Evolutionary conservation across 2,329 filamentous ascomycete genomes (phyloP), one percentile per base, ranked within the genome.

Genomic region (Cercospora sp.): DNA sequence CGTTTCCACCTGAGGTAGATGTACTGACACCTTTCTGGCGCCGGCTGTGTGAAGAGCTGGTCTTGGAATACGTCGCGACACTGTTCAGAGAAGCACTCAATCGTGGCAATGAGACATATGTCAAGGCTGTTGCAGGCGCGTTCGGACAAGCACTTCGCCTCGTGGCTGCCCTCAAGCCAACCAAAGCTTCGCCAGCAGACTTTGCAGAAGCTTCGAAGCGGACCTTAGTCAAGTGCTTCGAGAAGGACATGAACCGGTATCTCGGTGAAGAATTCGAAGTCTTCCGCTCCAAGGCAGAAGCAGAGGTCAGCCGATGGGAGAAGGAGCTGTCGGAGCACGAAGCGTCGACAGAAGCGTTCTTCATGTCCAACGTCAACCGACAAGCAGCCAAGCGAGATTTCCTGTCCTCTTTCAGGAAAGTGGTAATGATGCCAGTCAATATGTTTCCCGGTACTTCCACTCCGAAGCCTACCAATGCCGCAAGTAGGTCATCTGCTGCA

Each of bases 381-480:
- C 93, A 97, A 78, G 95, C 93, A 0, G 95, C 96, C 71, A 99
- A 99, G 81, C 92, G 93, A 73, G 95, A 99, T 78, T 99, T 99
- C 75, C 79, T 99, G 69, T 95, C 90, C 57, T 97, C 94, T 0
- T 99, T 99, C 84, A 97, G 93, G 77, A 98, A 98, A 80, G 95
- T 99, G 8, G 92, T 99, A 72, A 97, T 99, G 94, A 96, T 97
- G 89, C 95, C 95, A 2, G 94, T 99, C 60, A 97, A 92, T 63
- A 94, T 93, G 8, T 83, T 87, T 83, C n/a, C 85, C 85, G 65
- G 68, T 30, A 73, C 74, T 5, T 92, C 88, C 76, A 85, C 81
- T 69, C 77, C 77, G 53, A 84, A 80, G 69, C 74, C 80, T 24
- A 69, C 77, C 24, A 58, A 70, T 10, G 68, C 72, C 5, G 66